Base-by-base conservation (phyloP, 2,329 filamentous ascomycete species). In the Septoria linicola region DNA sequence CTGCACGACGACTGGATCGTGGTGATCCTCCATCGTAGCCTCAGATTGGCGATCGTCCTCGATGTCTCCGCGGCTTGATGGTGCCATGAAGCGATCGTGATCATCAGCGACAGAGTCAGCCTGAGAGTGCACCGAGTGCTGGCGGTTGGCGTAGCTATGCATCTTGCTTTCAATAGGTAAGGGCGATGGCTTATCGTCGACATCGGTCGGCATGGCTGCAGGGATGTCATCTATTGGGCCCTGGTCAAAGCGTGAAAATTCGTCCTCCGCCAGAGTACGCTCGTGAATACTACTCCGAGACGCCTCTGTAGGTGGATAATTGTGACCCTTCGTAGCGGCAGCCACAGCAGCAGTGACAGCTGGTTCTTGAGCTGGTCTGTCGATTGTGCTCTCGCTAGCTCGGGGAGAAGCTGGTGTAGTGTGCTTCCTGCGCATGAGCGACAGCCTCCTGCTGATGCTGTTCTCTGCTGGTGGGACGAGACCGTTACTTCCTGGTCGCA, bases 191-290 rank as follows among this genome's bases (percentile, higher is more conserved):
- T 61, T 49, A 11, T 64, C 60, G 8, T 59, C 44, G 8, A 68
- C 64, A 17, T 72, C 70, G 3, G 70, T 66, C 3, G 88, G 88
- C 8, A 82, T 77, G 65, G 95, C 95, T 1, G 90, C 88, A 2
- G 93, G 92, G 68, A 93, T 87, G 50, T 97, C 90, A 8, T 81
- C 71, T 19, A 96, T 78, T 1, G 93, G 93, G 2, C 91, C 93
- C 72, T 97, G 92, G 64, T 93, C 87, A 65, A 97, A 97, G 19
- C 75, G 76, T 13, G 79, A 80, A 63, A 84, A 84, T 49, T 84
- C 84, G 8, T 78, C 71, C 25, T 76, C 73, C n/a, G 82, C 80
- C 59, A 85, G 78, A 35, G 73, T 71, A 6, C 77, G 78, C 55
- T 87, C 81, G 7, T 73, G 71, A 1, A 77, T 83, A 62, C 82